Percentiles rank a stretch among this genome's conserved stretches.
phyloP scores from a whole-genome alignment of 1,139 yeast species.

The Casaregolazyma suthepensis region DNA sequence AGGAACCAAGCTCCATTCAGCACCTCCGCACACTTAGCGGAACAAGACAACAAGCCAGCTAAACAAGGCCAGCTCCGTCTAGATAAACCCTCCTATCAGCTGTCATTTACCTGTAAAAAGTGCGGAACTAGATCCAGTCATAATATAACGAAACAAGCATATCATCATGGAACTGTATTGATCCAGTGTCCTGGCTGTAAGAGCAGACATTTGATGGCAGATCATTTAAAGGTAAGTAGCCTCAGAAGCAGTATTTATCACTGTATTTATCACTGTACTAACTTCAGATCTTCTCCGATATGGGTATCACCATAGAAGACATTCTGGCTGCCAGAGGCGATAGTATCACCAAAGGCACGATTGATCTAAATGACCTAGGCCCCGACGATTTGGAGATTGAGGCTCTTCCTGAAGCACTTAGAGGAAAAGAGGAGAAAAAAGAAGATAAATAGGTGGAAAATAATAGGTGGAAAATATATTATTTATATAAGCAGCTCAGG shows the following conservation, averaged over 20 bases:
- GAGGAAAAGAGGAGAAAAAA: conserved; percentile 11
- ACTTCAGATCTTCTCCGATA: conserved; percentile 62
- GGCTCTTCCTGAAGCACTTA: conserved; percentile 17
- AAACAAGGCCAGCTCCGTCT: conserved; percentile 11
- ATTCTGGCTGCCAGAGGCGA: conserved; percentile 76
- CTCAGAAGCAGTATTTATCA: not conserved
- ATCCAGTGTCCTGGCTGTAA: conserved; percentile 92
- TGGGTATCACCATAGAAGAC: conserved; percentile 68
- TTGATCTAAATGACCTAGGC: conserved; percentile 15
- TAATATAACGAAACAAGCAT: conserved; percentile 85
- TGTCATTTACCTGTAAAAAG: conserved; percentile 88
- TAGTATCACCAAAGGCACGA: conserved; percentile 45
- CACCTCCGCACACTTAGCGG: not conserved
- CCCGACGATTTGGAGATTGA: conserved; percentile 22
- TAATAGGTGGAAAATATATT: not conserved
- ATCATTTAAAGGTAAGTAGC: conserved; percentile 56
- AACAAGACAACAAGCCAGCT: not conserved
- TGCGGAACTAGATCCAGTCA: conserved; percentile 84
- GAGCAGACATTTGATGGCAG: conserved; percentile 86
- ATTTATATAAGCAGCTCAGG: not conserved
- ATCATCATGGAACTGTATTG: conserved; percentile 76
- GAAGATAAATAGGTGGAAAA: not conserved
- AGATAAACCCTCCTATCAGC: conserved; percentile 66
- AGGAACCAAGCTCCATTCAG: not conserved
- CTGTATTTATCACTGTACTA: conserved; percentile 7